Percentiles rank a stretch among this genome's conserved stretches.
These are phyloP conservation scores for Axilococcus clingmanii DNA, from an alignment of 139 green algal genomes.

Conservation along the genomic window DNA sequence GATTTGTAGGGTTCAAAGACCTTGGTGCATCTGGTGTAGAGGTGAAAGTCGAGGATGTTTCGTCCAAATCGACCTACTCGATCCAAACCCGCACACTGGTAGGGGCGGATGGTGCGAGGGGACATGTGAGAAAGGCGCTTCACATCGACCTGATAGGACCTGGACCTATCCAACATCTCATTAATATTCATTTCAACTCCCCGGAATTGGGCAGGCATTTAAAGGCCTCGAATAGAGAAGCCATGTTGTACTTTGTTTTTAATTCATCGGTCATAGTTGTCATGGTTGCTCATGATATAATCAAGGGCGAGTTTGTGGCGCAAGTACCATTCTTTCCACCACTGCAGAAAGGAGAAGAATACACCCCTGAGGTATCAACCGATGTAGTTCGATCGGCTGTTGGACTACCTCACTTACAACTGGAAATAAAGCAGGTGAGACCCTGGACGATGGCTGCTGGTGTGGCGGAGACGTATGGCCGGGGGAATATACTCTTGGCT, in stretches of 20 bases:
- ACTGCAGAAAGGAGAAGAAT: constrained; percentile 64
- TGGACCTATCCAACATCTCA: constrained; percentile 63
- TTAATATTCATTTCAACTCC: constrained; percentile 84
- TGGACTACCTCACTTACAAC: constrained; percentile 13
- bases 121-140: constrained; percentile 25
- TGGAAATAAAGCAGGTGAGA: constrained; percentile 22
- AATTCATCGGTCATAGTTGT: constrained; percentile 63
- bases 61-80: background rate
- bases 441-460: constrained; percentile 80
- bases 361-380: constrained; percentile 34
- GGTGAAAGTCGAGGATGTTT: background rate
- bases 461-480: constrained; percentile 55
- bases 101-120: constrained; percentile 64
- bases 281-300: constrained; percentile 82
- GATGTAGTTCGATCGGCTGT: constrained; percentile 37
- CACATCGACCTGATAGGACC: constrained; percentile 49
- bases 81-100: constrained; percentile 34
- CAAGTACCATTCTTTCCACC: constrained; percentile 90
- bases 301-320: constrained; percentile 83
- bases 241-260: constrained; percentile 98
- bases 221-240: constrained; percentile 24
- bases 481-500: constrained; percentile 55
- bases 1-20: background rate
- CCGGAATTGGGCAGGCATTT: constrained; percentile 15
- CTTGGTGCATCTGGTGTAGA: background rate